phyloP scores from a whole-genome alignment of 768 basidiomycete species.

The Lyophyllum atratum region DNA sequence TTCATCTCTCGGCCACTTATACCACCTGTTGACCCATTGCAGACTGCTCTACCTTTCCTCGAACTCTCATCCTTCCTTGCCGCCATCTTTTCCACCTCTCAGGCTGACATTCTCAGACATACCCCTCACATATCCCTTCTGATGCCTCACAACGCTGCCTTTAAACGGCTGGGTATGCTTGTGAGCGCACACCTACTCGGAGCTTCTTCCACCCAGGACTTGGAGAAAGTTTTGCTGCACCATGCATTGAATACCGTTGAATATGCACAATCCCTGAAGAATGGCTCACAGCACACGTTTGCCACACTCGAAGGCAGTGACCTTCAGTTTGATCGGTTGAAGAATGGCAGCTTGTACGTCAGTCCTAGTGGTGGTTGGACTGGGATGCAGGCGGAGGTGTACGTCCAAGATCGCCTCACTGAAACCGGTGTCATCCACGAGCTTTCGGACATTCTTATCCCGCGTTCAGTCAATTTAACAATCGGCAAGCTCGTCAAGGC shows the following conservation, averaged over 20 bases:
- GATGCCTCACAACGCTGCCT: constrained; percentile 89
- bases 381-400: constrained; percentile 62
- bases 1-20: constrained; percentile 82
- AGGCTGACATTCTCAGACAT: constrained; percentile 68
- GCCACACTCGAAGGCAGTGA: constrained; percentile 86
- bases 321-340: constrained; percentile 62
- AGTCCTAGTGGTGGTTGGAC: constrained; percentile 80
- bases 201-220: constrained; percentile 73
- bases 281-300: constrained; percentile 72
- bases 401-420: constrained; percentile 72
- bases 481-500: constrained; percentile 90
- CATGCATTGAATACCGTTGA: constrained; percentile 78
- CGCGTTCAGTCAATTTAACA: constrained; percentile 83
- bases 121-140: constrained; percentile 78
- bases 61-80: constrained; percentile 91
- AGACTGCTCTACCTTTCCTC: constrained; percentile 79
- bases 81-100: constrained; percentile 81
- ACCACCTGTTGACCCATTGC: constrained; percentile 80
- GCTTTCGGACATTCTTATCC: constrained; percentile 82
- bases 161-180: constrained; percentile 79
- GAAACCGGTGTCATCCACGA: constrained; percentile 91
- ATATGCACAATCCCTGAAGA: constrained; percentile 63
- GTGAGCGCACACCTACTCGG: constrained; percentile 86
- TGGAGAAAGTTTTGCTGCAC: constrained; percentile 85
- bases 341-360: constrained; percentile 53